Percentiles rank a stretch among this genome's conserved stretches.
phyloP scores from a whole-genome alignment of 1,284 basidiomycete genomes.

The Laetiporus sulphureus region DNA sequence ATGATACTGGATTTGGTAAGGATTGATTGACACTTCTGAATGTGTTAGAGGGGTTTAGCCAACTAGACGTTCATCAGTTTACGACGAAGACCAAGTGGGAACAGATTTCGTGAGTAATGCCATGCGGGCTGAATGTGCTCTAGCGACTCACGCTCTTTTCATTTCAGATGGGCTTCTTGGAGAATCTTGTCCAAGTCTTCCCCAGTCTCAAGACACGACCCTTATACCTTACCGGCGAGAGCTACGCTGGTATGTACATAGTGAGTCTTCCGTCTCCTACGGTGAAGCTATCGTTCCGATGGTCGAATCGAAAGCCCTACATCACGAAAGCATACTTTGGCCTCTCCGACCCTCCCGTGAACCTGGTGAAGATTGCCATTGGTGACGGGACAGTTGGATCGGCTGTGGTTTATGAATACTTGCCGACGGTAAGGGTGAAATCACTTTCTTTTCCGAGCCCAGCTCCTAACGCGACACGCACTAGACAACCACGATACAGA shows the following conservation, averaged over 20 bases:
- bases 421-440: slow-evolving; percentile 42
- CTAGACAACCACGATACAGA: slow-evolving; percentile 53
- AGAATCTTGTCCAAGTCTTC: slow-evolving; percentile 26
- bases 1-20: slow-evolving; percentile 30
- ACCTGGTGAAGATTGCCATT: slow-evolving; percentile 58
- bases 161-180: slow-evolving; percentile 20
- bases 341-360: slow-evolving; percentile 58
- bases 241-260: slow-evolving; percentile 30
- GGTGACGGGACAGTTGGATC: slow-evolving; percentile 58
- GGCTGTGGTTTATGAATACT: slow-evolving; percentile 38
- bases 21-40: too few species aligned
- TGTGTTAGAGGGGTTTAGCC: too few species aligned
- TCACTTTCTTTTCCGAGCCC: not conserved
- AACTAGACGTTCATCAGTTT: slow-evolving; percentile 35
- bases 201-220: slow-evolving; percentile 25
- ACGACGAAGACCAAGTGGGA: slow-evolving; percentile 62
- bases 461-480: not conserved
- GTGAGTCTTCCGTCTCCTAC: slow-evolving; percentile 27
- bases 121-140: too few species aligned
- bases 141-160: too few species aligned
- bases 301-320: too few species aligned
- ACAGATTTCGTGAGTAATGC: slow-evolving; percentile 58
- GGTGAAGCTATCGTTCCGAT: too few species aligned
- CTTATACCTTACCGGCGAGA: slow-evolving; percentile 27
- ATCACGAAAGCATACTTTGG: slow-evolving; percentile 65